A percentile compares a stretch with the other conserved stretches of the same genome.
Conservation (phyloP, 768 basidiomycete species). For the Jaapia argillacea region DNA sequence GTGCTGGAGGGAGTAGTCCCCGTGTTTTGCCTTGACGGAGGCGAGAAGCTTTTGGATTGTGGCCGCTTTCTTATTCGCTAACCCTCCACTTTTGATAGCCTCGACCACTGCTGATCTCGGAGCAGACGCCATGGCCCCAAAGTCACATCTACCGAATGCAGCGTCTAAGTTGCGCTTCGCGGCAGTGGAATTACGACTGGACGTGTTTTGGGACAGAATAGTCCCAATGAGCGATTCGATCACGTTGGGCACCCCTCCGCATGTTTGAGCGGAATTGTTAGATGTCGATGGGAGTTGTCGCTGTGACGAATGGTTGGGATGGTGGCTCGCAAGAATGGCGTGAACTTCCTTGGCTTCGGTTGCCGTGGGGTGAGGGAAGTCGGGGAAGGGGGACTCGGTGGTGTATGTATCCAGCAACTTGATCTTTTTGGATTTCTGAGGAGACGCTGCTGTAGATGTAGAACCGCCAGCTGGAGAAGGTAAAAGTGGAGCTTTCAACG, state of each 20-base stretch:
- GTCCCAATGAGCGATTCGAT: constrained; percentile 49
- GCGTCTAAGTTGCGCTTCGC: constrained; percentile 39
- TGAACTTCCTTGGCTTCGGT: constrained; percentile 30
- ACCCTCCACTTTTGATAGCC: constrained; percentile 42
- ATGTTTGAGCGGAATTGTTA: constrained; percentile 32
- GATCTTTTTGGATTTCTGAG: constrained; percentile 32
- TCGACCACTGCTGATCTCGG: constrained; percentile 31
- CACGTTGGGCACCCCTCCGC: constrained; percentile 40
- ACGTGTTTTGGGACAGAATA: constrained; percentile 53
- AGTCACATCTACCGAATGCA: constrained; percentile 39
- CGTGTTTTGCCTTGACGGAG: constrained; percentile 34
- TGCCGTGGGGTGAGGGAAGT: constrained; percentile 33
- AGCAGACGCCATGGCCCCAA: constrained; percentile 36
- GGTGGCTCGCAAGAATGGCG: constrained; percentile 28
- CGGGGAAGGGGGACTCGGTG: constrained; percentile 35
- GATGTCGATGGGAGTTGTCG: constrained; percentile 15
- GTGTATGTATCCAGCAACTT: constrained; percentile 35
- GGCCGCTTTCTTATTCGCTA: constrained; percentile 50
- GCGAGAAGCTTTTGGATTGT: constrained; percentile 39
- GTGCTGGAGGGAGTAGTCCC: constrained; percentile 48
- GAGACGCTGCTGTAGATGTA: constrained; percentile 1
- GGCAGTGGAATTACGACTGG: constrained; percentile 35
- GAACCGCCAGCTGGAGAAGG: neutral
- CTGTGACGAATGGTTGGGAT: constrained; percentile 22
- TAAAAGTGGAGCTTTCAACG: neutral